Conservation (phyloP, 192 early-diverging fungal genomes). For the Entophlyctis luteolus region DNA sequence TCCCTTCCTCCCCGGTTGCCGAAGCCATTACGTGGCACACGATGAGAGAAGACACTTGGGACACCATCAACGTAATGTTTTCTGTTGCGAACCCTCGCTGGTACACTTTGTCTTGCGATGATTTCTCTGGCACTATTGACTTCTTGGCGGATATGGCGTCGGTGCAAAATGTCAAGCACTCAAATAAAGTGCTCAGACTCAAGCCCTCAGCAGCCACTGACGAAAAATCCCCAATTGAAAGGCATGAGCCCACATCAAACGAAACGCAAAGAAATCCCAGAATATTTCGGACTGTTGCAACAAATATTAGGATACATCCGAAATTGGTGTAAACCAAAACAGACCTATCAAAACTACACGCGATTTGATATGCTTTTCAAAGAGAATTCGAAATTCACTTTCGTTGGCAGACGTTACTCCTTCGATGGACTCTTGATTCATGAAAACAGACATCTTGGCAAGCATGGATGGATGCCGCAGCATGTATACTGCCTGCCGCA, state of each 20-base stretch:
- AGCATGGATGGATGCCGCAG: slow-evolving; percentile 21
- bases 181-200: background rate
- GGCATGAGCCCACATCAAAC: slow-evolving; percentile 10
- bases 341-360: background rate
- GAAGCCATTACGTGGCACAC: background rate
- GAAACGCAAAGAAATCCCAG: slow-evolving; percentile 7
- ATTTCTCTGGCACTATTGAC: background rate
- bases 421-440: slow-evolving; percentile 12
- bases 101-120: background rate
- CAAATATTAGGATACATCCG: background rate
- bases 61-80: slow-evolving; percentile 2
- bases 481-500: slow-evolving; percentile 2
- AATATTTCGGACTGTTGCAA: slow-evolving; percentile 18
- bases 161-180: background rate
- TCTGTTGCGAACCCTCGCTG: background rate
- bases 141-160: slow-evolving; percentile 2
- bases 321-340: background rate
- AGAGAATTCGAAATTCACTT: background rate
- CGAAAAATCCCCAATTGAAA: slow-evolving; percentile 5
- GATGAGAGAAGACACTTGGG: slow-evolving; percentile 12
- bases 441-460: background rate
- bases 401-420: background rate
- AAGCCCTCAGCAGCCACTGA: background rate
- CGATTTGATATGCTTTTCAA: slow-evolving; percentile 10
- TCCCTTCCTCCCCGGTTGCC: slow-evolving; percentile 6